Evolutionary conservation across 805 yeast genomes (phyloP).

Genomic region (Saccharomyces kudriavzevii): DNA sequence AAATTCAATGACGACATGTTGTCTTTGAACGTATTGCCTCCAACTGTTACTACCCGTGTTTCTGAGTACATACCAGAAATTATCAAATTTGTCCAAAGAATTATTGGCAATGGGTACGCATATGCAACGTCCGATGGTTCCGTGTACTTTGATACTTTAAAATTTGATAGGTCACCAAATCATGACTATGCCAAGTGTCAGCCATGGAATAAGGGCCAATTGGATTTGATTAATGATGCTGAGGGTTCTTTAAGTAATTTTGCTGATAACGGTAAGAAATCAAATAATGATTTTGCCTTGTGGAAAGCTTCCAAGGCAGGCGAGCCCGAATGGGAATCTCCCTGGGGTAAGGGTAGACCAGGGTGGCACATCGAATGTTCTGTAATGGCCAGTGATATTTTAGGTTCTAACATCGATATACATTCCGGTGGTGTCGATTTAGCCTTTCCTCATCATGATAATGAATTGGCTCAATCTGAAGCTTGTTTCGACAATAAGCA

Average conservation of each 20-base stretch:
- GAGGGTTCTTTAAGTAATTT: constrained; percentile 69
- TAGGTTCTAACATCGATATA: constrained; percentile 80
- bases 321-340: constrained; percentile 91
- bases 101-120: constrained; percentile 75
- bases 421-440: constrained; percentile 96
- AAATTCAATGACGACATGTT: constrained; percentile 82
- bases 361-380: constrained; percentile 99
- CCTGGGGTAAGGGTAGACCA: constrained; percentile 97
- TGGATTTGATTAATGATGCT: constrained; percentile 82
- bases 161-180: constrained; percentile 60
- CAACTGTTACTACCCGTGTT: constrained; percentile 84
- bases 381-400: constrained; percentile 90
- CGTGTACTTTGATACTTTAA: constrained; percentile 87
- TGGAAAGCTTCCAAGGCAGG: constrained; percentile 98
- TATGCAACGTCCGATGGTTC: constrained; percentile 80
- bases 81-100: constrained; percentile 64
- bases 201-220: constrained; percentile 94
- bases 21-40: constrained; percentile 72
- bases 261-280: constrained; percentile 51
- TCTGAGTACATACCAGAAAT: constrained; percentile 94
- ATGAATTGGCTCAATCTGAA: constrained; percentile 94
- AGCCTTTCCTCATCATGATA: constrained; percentile 98
- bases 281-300: constrained; percentile 82
- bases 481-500: constrained; percentile 83
- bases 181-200: constrained; percentile 93